phyloP scores from a whole-genome alignment of 1,139 yeast species.

The Saccharomycopsis crataegensis region DNA sequence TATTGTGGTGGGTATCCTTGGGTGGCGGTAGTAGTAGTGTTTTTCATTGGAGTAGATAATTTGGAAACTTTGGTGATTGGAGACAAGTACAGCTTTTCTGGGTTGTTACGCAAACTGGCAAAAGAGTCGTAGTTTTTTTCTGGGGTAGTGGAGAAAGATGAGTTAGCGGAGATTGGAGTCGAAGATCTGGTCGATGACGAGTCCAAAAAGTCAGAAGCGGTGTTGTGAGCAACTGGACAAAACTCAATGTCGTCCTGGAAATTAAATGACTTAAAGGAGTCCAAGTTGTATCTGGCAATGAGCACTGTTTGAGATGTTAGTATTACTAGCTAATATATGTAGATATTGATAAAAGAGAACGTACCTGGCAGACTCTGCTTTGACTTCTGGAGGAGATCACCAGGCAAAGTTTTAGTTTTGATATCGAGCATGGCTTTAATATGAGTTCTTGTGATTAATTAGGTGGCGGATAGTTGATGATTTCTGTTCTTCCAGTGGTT shows the following conservation, averaged over 20 bases:
- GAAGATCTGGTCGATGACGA: conserved; percentile 13
- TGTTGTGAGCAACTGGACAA: conserved; percentile 38
- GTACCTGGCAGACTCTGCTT: too few species aligned
- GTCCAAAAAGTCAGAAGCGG: conserved; percentile 14
- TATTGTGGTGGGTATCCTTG: background rate
- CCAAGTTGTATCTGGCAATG: conserved; percentile 39
- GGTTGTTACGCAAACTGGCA: background rate
- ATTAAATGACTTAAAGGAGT: conserved; percentile 62
- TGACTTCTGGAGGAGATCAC: too few species aligned
- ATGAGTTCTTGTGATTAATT: too few species aligned
- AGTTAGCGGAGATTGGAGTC: conserved; percentile 7
- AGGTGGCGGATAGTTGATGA: too few species aligned
- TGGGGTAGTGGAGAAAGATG: conserved; percentile 21
- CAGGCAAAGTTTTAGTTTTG: too few species aligned
- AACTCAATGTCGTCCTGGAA: conserved; percentile 66
- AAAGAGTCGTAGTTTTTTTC: conserved; percentile 18
- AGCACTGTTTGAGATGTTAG: background rate
- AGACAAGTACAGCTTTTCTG: conserved; percentile 13
- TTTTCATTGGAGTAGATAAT: background rate
- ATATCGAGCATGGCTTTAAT: too few species aligned
- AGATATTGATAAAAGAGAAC: too few species aligned
- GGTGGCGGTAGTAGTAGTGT: too few species aligned
- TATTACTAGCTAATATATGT: too few species aligned
- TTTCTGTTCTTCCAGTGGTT: too few species aligned
- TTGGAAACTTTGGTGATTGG: conserved; percentile 16